Conservation (phyloP, 1,284 basidiomycete genomes). For the Ganoderma boninense region DNA sequence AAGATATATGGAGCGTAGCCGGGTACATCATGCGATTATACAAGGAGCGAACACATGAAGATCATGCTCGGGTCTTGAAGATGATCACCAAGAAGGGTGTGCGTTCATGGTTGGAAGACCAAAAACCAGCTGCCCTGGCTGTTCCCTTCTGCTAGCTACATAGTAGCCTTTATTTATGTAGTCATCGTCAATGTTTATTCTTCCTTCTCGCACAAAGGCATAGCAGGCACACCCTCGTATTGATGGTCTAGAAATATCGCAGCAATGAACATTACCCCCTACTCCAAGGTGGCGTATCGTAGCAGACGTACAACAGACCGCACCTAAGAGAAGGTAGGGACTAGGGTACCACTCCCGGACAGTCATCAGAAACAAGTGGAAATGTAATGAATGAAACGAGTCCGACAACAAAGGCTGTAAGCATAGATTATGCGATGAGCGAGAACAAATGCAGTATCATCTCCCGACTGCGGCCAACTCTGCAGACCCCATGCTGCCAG, state of each 20-base stretch:
- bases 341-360: constrained; percentile 25
- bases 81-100: constrained; percentile 77
- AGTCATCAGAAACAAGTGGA: constrained; percentile 25
- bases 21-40: constrained; percentile 86
- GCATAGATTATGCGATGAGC: constrained; percentile 43
- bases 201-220: neutral
- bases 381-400: constrained; percentile 33
- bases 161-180: neutral
- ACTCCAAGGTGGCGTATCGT: constrained; percentile 30
- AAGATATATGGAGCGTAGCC: constrained; percentile 84
- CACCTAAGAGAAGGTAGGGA: constrained; percentile 22
- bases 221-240: neutral
- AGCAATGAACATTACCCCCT: constrained; percentile 29
- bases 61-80: constrained; percentile 53
- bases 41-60: constrained; percentile 49
- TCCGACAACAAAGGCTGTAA: constrained; percentile 43
- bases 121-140: constrained; percentile 8
- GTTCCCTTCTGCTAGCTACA: constrained; percentile 9
- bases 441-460: constrained; percentile 33
- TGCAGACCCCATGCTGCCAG: constrained; percentile 24
- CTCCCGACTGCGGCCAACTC: constrained; percentile 24
- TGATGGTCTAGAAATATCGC: constrained; percentile 18
- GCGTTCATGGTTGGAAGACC: constrained; percentile 75
- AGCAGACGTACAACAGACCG: constrained; percentile 27
- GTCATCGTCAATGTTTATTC: neutral